Conservation (phyloP, 176 grass and related monocot genomes). For the Oryza coarctata region DNA sequence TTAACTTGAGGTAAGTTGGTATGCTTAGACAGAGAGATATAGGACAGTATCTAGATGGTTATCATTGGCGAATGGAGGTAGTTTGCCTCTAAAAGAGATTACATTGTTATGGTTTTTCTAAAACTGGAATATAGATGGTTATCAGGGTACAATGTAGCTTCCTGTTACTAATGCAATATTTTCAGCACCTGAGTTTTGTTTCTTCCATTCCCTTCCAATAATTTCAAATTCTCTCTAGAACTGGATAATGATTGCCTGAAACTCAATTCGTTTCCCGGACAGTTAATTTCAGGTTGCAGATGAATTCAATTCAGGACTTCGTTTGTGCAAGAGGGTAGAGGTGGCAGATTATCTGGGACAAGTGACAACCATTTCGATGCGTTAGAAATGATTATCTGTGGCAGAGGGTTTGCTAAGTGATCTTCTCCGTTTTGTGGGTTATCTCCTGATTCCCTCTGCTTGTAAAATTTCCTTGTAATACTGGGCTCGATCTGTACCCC, state of each 20-base stretch:
- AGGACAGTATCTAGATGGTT: not conserved
- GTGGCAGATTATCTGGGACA: not conserved
- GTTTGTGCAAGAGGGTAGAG: not conserved
- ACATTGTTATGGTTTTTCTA: not conserved
- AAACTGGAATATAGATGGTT: not conserved
- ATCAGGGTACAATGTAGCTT: not conserved
- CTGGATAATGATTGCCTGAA: not conserved
- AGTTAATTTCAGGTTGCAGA: slow-evolving; percentile 20
- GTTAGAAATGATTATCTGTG: no score
- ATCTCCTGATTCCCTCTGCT: not conserved
- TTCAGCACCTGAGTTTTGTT: not conserved
- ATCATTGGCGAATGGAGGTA: not conserved
- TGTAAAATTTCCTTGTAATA: slow-evolving; percentile 16
- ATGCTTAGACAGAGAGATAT: not conserved
- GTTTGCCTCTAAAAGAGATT: not conserved
- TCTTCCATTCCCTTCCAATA: not conserved
- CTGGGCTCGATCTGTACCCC: not conserved
- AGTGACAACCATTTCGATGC: not conserved
- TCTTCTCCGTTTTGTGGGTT: not conserved
- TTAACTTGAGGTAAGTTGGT: not conserved
- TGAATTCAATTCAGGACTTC: not conserved
- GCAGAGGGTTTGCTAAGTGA: no score
- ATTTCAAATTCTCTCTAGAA: not conserved
- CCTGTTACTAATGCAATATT: not conserved
- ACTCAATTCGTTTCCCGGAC: not conserved